Percentiles rank a stretch among this genome's conserved stretches.
Evolutionary conservation across 176 grass and related monocot species (phyloP).

Genomic region (Bonia amplexicaulis): DNA sequence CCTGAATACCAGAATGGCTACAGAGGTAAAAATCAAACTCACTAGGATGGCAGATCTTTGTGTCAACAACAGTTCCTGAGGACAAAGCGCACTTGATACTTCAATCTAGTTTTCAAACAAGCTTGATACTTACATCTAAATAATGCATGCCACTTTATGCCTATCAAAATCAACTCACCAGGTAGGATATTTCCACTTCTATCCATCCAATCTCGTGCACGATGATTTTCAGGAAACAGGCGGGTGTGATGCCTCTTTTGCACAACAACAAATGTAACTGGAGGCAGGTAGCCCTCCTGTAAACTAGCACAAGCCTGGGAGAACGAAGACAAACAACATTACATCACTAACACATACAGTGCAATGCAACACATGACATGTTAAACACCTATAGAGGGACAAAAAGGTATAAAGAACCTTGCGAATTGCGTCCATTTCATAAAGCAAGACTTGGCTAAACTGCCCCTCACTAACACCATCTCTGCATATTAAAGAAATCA

Average conservation of each 20-base stretch:
- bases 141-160: not conserved
- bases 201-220: slow-evolving; percentile 36
- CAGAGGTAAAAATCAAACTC: slow-evolving; percentile 96
- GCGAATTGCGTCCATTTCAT: slow-evolving; percentile 77
- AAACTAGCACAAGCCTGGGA: slow-evolving; percentile 69
- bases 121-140: not conserved
- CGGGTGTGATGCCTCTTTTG: slow-evolving; percentile 92
- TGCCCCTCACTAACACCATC: slow-evolving; percentile 91
- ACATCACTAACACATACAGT: not conserved
- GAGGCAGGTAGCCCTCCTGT: slow-evolving; percentile 46
- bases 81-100: not conserved
- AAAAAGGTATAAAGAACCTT: slow-evolving; percentile 42
- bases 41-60: slow-evolving; percentile 66
- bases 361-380: not conserved
- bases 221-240: slow-evolving; percentile 69
- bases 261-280: slow-evolving; percentile 76
- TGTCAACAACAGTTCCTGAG: slow-evolving; percentile 76
- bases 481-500: slow-evolving; percentile 35
- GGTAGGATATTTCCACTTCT: slow-evolving; percentile 74
- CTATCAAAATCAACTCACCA: slow-evolving; percentile 29
- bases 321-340: slow-evolving; percentile 5
- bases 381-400: not conserved
- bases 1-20: slow-evolving; percentile 90
- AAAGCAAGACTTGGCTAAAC: slow-evolving; percentile 68
- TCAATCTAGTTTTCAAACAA: not conserved